Conservation (phyloP, 805 yeast genomes). For the Kodamaea kaohsiungensis region DNA sequence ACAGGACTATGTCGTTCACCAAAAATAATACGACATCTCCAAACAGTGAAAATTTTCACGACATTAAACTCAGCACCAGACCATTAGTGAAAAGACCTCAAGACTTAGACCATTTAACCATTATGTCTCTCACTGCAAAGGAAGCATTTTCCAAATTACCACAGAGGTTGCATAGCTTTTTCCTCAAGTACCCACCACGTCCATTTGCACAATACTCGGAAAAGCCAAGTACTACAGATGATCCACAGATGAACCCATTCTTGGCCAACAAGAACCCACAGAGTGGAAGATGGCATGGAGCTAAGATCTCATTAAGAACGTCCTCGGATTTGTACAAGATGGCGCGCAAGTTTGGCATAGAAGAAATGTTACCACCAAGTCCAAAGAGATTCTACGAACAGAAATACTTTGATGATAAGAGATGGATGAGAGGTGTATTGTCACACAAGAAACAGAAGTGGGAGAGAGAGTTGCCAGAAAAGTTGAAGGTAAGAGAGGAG, state of each 20-base stretch:
- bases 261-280: slow-evolving; percentile 81
- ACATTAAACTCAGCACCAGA: not conserved
- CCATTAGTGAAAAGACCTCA: not conserved
- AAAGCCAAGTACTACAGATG: slow-evolving; percentile 63
- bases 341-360: slow-evolving; percentile 79
- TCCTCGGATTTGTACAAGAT: slow-evolving; percentile 81
- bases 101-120: too few relatives aligned
- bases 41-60: slow-evolving; percentile 1
- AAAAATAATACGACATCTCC: not conserved
- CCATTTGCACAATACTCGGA: slow-evolving; percentile 69
- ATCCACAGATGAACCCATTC: slow-evolving; percentile 82
- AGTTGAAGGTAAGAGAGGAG: slow-evolving; percentile 59
- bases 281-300: slow-evolving; percentile 74
- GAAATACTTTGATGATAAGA: slow-evolving; percentile 61
- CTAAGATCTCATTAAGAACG: slow-evolving; percentile 77
- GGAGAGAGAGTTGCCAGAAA: slow-evolving; percentile 65
- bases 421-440: slow-evolving; percentile 73
- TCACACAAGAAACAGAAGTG: slow-evolving; percentile 79
- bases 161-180: slow-evolving; percentile 65
- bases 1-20: too few relatives aligned
- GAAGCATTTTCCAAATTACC: slow-evolving; percentile 67
- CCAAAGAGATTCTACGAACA: slow-evolving; percentile 77
- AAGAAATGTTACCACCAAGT: slow-evolving; percentile 70
- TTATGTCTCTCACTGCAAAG: slow-evolving; percentile 33
- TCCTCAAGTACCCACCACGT: slow-evolving; percentile 80